Conservation (phyloP, 2,329 filamentous ascomycete genomes). For the Verticillium dahliae region DNA sequence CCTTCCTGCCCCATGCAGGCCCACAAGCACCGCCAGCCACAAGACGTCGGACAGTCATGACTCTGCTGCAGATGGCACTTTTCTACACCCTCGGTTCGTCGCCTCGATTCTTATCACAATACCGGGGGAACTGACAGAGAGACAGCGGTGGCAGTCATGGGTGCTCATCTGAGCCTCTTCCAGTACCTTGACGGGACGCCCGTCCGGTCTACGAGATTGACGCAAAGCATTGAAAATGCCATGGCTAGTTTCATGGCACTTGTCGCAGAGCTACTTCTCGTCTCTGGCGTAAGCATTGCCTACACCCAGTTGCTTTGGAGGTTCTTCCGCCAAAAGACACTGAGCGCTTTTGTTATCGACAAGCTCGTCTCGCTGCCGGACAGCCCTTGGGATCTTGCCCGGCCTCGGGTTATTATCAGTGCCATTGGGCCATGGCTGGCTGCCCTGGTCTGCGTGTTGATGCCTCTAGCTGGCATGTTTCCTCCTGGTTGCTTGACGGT, state of each 20-base stretch:
- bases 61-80: not conserved
- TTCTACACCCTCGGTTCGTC: not conserved
- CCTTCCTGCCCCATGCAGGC: not conserved
- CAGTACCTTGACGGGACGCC: not conserved
- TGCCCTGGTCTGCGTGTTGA: not conserved
- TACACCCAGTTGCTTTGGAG: slow-evolving; percentile 3
- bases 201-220: not conserved
- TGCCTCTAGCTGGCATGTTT: slow-evolving; percentile 3
- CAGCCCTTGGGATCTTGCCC: slow-evolving; percentile 1
- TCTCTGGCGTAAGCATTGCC: slow-evolving; percentile 1
- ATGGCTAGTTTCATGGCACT: slow-evolving; percentile 78
- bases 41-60: not conserved
- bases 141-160: not conserved
- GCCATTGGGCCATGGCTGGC: not conserved
- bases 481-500: slow-evolving; percentile 3
- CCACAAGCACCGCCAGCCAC: slow-evolving; percentile 16
- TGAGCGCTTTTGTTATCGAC: slow-evolving; percentile 1
- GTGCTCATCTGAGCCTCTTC: not conserved
- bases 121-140: not conserved
- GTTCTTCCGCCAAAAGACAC: not conserved
- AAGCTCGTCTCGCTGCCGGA: not conserved
- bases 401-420: not conserved
- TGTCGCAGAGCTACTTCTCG: slow-evolving; percentile 67
- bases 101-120: not conserved
- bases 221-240: slow-evolving; percentile 44